Evolutionary conservation across 176 grass and related monocot genomes (phyloP).

Genomic region (Tillandsia fasciculata): DNA sequence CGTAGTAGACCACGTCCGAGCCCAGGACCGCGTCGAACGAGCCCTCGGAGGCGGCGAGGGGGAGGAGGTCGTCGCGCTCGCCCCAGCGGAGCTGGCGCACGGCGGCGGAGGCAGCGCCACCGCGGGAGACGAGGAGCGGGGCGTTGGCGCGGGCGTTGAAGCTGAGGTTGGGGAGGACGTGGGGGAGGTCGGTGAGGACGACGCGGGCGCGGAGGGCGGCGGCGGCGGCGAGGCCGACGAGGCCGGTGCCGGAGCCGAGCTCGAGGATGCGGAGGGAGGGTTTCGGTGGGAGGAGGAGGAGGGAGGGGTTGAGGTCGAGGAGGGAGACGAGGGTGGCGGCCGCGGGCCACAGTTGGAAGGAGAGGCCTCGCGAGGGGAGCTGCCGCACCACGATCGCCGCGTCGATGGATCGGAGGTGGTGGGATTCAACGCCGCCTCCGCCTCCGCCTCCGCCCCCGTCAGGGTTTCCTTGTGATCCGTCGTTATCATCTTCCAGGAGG

Average conservation of each 20-base stretch:
- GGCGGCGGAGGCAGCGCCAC: conserved; percentile 27
- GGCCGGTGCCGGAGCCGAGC: conserved; percentile 69
- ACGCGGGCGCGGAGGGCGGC: conserved; percentile 39
- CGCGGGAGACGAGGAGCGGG: conserved; percentile 29
- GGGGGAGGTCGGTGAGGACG: conserved; percentile 60
- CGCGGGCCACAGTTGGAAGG: conserved; percentile 95
- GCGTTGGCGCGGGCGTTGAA: conserved; percentile 66
- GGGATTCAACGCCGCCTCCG: conserved; percentile 13
- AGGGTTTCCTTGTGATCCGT: not conserved
- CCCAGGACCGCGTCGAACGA: conserved; percentile 65
- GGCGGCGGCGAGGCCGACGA: conserved; percentile 51
- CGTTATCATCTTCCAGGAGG: conserved; percentile 8
- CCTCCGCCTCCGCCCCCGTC: not conserved
- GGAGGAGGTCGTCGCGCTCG: conserved; percentile 15
- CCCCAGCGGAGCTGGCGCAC: conserved; percentile 56
- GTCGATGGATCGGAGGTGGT: conserved; percentile 40
- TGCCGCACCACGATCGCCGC: conserved; percentile 43
- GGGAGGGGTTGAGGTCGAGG: conserved; percentile 38
- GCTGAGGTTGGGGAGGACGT: conserved; percentile 58
- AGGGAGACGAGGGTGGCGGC: conserved; percentile 59
- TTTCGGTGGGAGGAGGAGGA: conserved; percentile 24
- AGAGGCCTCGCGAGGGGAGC: conserved; percentile 63
- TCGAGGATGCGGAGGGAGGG: conserved; percentile 50
- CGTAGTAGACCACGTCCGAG: conserved; percentile 85
- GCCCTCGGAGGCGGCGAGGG: not conserved